A percentile compares a stretch with the other conserved stretches of the same genome.
Evolutionary conservation across 2,329 filamentous ascomycete species (phyloP).

Genomic region (Fusarium sp.): DNA sequence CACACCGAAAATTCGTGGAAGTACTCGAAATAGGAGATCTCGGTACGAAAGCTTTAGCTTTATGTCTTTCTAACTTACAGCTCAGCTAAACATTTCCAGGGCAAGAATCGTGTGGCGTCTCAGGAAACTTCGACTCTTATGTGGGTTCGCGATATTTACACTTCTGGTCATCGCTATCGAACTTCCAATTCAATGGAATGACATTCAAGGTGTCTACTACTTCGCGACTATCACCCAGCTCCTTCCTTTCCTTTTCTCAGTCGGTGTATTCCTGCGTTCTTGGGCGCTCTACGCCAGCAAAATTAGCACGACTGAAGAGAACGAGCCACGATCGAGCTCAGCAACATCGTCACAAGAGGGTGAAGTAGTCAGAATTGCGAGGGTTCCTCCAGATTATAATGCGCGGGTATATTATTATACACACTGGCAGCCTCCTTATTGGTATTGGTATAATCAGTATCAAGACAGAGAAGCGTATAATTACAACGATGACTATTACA

Average conservation of each 20-base stretch:
- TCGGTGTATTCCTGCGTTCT: conserved; percentile 45
- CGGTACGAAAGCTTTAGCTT: conserved; percentile 22
- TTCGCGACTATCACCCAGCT: conserved; percentile 47
- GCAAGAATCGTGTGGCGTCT: conserved; percentile 40
- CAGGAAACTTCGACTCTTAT: conserved; percentile 24
- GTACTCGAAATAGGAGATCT: conserved; percentile 33
- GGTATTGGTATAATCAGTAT: not conserved
- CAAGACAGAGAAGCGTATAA: not conserved
- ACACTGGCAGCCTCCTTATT: not conserved
- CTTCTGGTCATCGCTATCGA: conserved; percentile 50
- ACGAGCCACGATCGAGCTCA: not conserved
- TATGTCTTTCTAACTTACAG: not conserved
- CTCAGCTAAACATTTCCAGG: conserved; percentile 14
- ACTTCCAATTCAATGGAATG: conserved; percentile 51
- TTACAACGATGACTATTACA: not conserved
- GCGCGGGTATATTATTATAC: not conserved
- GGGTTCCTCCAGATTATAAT: not conserved
- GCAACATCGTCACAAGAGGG: not conserved
- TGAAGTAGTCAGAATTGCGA: not conserved
- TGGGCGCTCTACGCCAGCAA: conserved; percentile 40
- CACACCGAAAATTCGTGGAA: conserved; percentile 23
- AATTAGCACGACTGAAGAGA: not conserved
- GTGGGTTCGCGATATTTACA: conserved; percentile 44
- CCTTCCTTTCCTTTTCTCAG: conserved; percentile 49
- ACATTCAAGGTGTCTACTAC: conserved; percentile 38